Evolutionary conservation across 495 filamentous ascomycete species (phyloP).

Genomic region (Neurospora intermedia): DNA sequence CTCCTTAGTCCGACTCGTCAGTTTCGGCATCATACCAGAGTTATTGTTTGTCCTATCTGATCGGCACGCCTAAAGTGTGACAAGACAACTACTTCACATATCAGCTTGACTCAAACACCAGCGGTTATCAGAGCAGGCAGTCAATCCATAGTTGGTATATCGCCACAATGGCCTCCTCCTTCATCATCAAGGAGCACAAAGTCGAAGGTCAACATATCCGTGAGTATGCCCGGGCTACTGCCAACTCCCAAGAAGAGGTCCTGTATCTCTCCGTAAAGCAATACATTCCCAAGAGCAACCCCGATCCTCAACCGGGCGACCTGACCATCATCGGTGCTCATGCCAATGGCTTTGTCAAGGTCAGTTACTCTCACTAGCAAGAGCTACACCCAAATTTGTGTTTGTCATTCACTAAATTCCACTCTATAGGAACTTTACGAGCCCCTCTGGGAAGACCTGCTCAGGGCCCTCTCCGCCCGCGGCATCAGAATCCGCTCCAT

Average conservation of each 20-base stretch:
- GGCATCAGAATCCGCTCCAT: constrained; percentile 65
- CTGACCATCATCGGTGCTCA: constrained; percentile 76
- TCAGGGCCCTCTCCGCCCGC: constrained; percentile 33
- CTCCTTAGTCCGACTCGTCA: not conserved
- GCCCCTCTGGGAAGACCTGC: constrained; percentile 72
- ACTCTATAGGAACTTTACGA: constrained; percentile 63
- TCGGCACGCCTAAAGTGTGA: not conserved
- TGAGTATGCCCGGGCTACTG: constrained; percentile 57
- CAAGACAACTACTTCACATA: not conserved
- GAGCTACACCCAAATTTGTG: not conserved
- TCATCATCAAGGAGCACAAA: constrained; percentile 44
- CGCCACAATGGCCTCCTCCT: constrained; percentile 16
- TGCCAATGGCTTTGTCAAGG: constrained; percentile 87
- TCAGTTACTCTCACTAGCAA: constrained; percentile 11
- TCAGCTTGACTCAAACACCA: not conserved
- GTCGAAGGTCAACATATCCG: constrained; percentile 59
- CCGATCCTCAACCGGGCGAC: constrained; percentile 53
- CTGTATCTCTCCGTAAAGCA: constrained; percentile 69
- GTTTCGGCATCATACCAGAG: not conserved
- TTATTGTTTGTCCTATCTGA: not conserved
- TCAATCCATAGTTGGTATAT: no score
- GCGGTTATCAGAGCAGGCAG: not conserved
- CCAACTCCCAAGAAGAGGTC: constrained; percentile 49
- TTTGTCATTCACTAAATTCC: not conserved
- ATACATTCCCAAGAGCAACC: constrained; percentile 64